phyloP scores from a whole-genome alignment of 2,329 filamentous ascomycete genomes.

The Nigrospora osmanthi region DNA sequence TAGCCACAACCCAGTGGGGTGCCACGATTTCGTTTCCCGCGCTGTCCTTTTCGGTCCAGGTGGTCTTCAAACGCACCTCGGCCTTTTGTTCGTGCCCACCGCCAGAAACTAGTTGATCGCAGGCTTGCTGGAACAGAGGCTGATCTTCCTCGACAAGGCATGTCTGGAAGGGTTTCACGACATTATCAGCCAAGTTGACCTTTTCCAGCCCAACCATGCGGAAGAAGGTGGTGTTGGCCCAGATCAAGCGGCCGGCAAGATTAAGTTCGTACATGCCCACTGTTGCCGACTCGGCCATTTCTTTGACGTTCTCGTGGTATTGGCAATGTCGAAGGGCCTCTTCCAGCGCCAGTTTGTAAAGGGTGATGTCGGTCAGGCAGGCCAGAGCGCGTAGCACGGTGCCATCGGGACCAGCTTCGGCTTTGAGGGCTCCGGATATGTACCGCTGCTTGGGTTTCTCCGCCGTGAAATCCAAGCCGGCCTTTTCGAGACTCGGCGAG shows the following conservation, averaged over 20 bases:
- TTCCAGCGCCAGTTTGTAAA: constrained; percentile 39
- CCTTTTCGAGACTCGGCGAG: constrained; percentile 27
- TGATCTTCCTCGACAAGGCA: constrained; percentile 38
- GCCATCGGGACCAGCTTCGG: constrained; percentile 34
- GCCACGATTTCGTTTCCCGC: constrained; percentile 32
- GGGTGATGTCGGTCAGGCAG: constrained; percentile 42
- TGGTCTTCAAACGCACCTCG: constrained; percentile 40
- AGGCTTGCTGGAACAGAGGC: constrained; percentile 27
- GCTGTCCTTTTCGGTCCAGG: constrained; percentile 36
- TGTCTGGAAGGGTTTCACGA: constrained; percentile 34
- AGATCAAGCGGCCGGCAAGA: constrained; percentile 38
- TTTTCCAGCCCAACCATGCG: constrained; percentile 42
- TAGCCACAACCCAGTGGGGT: constrained; percentile 40
- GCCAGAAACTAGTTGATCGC: constrained; percentile 29
- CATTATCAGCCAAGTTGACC: constrained; percentile 26
- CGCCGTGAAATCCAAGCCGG: constrained; percentile 23
- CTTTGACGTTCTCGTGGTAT: constrained; percentile 43
- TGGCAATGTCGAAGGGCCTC: constrained; percentile 40
- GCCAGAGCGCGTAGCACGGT: constrained; percentile 36
- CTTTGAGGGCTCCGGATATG: constrained; percentile 38
- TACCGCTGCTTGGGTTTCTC: constrained; percentile 27
- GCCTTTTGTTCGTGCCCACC: constrained; percentile 12
- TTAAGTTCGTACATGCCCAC: constrained; percentile 49
- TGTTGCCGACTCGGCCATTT: constrained; percentile 45
- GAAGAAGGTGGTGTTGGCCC: constrained; percentile 46